A percentile compares a stretch with the other conserved stretches of the same genome.
These are phyloP conservation scores for Suhomyces bokatorum DNA, from an alignment of 1,139 yeast genomes.

Conservation along the genomic window DNA sequence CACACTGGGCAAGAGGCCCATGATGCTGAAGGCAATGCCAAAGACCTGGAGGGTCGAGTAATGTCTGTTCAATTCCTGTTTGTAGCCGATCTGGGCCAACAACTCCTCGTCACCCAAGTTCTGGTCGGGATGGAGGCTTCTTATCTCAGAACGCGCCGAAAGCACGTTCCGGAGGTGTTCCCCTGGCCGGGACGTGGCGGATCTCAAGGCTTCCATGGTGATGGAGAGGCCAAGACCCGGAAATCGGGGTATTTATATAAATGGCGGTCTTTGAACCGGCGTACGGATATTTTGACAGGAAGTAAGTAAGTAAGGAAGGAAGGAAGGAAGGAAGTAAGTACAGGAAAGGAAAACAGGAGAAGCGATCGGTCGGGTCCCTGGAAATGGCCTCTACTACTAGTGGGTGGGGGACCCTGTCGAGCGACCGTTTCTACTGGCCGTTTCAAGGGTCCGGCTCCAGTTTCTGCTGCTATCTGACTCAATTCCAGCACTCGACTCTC, in stretches of 20 bases:
- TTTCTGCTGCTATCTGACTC: too few species aligned
- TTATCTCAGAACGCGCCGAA: conserved; percentile 9
- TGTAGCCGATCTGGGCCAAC: conserved; percentile 54
- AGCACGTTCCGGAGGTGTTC: conserved; percentile 10
- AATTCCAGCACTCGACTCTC: too few species aligned
- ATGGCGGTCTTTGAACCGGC: too few species aligned
- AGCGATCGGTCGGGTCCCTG: too few species aligned
- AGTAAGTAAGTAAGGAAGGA: too few species aligned
- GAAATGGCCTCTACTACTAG: too few species aligned
- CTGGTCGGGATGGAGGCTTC: conserved; percentile 24
- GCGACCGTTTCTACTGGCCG: too few species aligned
- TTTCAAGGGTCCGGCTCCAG: too few species aligned
- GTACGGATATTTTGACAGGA: too few species aligned
- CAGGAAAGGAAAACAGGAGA: too few species aligned
- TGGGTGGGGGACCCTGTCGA: too few species aligned
- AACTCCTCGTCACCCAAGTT: conserved; percentile 46
- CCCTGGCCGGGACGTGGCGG: conserved; percentile 6
- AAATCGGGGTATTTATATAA: not conserved
- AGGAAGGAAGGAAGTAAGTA: too few species aligned
- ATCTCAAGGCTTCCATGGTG: conserved; percentile 8
- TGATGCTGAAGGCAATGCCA: conserved; percentile 54
- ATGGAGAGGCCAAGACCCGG: not conserved
- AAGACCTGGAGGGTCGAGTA: conserved; percentile 52
- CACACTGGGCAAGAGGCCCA: conserved; percentile 53
- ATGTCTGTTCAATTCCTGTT: conserved; percentile 49